A percentile compares a stretch with the other conserved stretches of the same genome.
Evolutionary conservation across 2,329 filamentous ascomycete species (phyloP).

Genomic region (Arthrobotrys entomopaga): DNA sequence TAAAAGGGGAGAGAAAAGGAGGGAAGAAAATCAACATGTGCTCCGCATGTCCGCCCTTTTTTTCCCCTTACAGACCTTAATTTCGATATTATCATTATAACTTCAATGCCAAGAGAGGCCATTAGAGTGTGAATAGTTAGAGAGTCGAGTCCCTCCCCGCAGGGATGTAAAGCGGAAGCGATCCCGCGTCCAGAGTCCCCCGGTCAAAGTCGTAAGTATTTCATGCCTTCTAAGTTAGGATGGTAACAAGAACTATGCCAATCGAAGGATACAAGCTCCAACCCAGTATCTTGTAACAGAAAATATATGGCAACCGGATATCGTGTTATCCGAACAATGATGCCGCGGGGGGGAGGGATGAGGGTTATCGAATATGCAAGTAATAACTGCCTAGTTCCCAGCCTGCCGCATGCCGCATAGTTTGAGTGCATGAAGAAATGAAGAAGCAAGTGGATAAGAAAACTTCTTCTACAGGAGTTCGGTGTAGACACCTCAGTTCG

Average conservation of each 20-base stretch:
- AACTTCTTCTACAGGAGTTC: too few species aligned
- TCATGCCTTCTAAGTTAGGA: constrained; percentile 37
- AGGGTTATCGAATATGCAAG: constrained; percentile 15
- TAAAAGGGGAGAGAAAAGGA: neutral
- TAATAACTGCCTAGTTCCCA: constrained; percentile 27
- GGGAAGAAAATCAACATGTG: neutral
- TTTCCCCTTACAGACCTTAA: constrained; percentile 3
- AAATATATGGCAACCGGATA: constrained; percentile 13
- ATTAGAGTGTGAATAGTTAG: constrained; percentile 2
- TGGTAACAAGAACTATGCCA: constrained; percentile 23
- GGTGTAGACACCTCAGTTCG: too few species aligned
- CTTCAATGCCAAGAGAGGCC: neutral
- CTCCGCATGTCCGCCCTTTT: neutral
- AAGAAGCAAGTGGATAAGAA: too few species aligned
- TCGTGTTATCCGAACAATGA: constrained; percentile 21
- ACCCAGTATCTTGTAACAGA: neutral
- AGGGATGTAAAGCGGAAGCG: constrained; percentile 43
- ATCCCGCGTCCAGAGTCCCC: constrained; percentile 37
- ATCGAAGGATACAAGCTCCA: constrained; percentile 18
- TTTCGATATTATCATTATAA: neutral
- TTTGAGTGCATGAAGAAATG: neutral
- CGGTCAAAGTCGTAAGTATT: constrained; percentile 9
- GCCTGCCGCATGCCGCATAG: constrained; percentile 19
- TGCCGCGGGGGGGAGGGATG: constrained; percentile 9
- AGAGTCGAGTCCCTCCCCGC: constrained; percentile 5